phyloP scores from a whole-genome alignment of 23 red algal genomes.

The Gracilaria caudata region DNA sequence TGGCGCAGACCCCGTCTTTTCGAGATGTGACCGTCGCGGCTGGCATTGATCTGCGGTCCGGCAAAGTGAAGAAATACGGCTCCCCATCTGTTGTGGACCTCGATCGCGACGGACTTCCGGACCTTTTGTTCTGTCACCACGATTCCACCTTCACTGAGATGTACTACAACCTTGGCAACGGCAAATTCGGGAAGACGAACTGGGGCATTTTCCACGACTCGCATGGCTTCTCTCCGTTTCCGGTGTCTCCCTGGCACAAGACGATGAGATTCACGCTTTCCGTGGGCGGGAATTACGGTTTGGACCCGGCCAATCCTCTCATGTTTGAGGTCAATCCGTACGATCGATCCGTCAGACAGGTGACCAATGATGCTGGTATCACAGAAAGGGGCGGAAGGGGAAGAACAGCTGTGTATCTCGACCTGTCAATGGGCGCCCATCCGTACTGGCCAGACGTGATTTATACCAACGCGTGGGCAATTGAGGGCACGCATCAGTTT shows the following conservation, averaged over 20 bases:
- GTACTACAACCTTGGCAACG: slow-evolving; percentile 24
- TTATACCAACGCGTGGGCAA: slow-evolving; percentile 15
- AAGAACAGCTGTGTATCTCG: slow-evolving; percentile 16
- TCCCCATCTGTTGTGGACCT: slow-evolving; percentile 7
- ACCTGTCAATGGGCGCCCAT: slow-evolving; percentile 14
- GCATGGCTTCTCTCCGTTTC: slow-evolving; percentile 18
- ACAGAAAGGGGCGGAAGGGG: background rate
- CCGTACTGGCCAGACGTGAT: slow-evolving; percentile 32
- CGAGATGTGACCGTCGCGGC: background rate
- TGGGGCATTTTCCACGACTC: slow-evolving; percentile 21
- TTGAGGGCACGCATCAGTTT: slow-evolving; percentile 19
- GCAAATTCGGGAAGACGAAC: background rate
- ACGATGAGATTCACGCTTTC: slow-evolving; percentile 24
- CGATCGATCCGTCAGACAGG: slow-evolving; percentile 10
- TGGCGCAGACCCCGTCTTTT: background rate
- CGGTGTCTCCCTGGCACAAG: slow-evolving; percentile 11
- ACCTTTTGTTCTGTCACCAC: slow-evolving; percentile 34
- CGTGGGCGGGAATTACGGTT: slow-evolving; percentile 13
- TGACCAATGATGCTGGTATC: slow-evolving; percentile 3
- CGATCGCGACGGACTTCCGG: slow-evolving; percentile 14
- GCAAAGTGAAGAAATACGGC: slow-evolving; percentile 25
- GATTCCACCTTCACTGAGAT: slow-evolving; percentile 19
- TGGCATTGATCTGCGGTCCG: background rate
- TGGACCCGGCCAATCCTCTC: slow-evolving; percentile 12
- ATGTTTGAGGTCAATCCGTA: slow-evolving; percentile 15